Percentiles rank a stretch among this genome's conserved stretches.
These are phyloP conservation scores for Echites panduratus DNA, from an alignment of 257 asterid species.

Conservation along the genomic window DNA sequence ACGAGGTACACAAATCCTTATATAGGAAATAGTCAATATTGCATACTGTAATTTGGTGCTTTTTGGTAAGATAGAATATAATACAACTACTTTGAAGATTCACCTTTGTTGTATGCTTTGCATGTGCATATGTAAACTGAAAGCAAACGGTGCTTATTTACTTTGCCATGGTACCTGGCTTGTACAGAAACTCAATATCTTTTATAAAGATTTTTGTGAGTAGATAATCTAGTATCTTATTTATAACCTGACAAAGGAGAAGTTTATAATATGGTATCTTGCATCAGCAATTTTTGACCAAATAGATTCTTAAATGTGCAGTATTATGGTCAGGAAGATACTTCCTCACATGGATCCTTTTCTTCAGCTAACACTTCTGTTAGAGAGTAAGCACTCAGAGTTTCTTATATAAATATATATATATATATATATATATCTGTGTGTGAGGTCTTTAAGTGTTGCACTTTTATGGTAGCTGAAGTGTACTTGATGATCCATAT, in stretches of 20 bases:
- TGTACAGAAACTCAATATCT: not conserved
- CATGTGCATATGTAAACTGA: not conserved
- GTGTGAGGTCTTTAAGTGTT: not conserved
- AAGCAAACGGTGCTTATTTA: not conserved
- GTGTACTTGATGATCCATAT: constrained; percentile 5
- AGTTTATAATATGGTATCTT: not conserved
- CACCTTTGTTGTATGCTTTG: not conserved
- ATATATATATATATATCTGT: too few species aligned
- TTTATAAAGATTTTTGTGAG: not conserved
- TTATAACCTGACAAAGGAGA: not conserved
- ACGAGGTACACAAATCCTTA: constrained; percentile 34
- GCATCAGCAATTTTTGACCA: not conserved
- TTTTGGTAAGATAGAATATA: constrained; percentile 4
- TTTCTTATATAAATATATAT: not conserved
- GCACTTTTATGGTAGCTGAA: not conserved
- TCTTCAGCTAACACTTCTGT: constrained; percentile 48
- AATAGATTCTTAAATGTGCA: constrained; percentile 13
- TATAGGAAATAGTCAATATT: not conserved
- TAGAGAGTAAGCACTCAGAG: constrained; percentile 49
- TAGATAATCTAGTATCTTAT: not conserved
- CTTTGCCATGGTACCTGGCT: not conserved
- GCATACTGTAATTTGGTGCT: not conserved
- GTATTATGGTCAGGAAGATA: constrained; percentile 28
- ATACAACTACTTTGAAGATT: not conserved
- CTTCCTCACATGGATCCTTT: constrained; percentile 26